Conservation (phyloP, 331 rosid genomes). For the Spiraea crenata region DNA sequence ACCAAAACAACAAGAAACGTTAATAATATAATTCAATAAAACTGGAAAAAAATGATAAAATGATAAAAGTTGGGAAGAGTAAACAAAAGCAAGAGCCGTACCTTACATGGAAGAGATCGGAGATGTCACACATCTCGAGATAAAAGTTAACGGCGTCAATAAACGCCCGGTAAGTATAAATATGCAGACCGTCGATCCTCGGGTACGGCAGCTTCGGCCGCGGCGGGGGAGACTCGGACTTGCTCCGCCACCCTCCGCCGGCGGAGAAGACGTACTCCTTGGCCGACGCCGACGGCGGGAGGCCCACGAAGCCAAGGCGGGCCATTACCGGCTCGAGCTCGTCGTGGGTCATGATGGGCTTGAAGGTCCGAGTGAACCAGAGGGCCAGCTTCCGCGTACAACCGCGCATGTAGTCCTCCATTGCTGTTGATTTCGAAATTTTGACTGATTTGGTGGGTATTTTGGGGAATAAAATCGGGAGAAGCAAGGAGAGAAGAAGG, state of each 20-base stretch:
- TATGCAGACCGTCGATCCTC: conserved; percentile 54
- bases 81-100: background rate
- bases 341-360: conserved; percentile 59
- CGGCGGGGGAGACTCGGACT: conserved; percentile 31
- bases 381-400: conserved; percentile 44
- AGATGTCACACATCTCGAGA: conserved; percentile 43
- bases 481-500: conserved; percentile 9
- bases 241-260: conserved; percentile 29
- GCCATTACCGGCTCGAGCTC: conserved; percentile 60
- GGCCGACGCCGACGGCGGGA: conserved; percentile 18
- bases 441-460: background rate
- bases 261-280: conserved; percentile 41
- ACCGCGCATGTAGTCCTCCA: conserved; percentile 46
- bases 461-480: background rate
- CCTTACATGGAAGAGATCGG: conserved; percentile 61
- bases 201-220: conserved; percentile 48
- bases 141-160: conserved; percentile 47
- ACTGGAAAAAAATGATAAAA: too few relatives aligned
- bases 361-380: conserved; percentile 52
- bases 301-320: conserved; percentile 47
- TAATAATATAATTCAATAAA: background rate
- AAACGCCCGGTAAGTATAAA: conserved; percentile 48
- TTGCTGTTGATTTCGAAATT: background rate
- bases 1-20: background rate
- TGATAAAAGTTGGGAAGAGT: background rate